phyloP scores from a whole-genome alignment of 2,329 filamentous ascomycete genomes.

The Berkeleyomyces basicola region DNA sequence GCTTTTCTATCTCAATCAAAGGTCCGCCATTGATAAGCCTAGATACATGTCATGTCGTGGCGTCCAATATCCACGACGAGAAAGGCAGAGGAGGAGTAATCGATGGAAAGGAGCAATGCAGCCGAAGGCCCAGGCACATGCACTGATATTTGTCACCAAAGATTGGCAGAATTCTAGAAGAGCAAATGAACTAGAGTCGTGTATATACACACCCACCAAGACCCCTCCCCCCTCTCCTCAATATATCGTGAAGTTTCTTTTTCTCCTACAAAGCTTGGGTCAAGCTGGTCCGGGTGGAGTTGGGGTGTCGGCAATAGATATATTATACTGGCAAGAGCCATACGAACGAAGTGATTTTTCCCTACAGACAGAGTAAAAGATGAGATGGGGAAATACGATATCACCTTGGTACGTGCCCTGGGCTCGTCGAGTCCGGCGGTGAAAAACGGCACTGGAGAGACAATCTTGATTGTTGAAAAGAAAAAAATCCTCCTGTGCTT shows the following conservation, averaged over 20 bases:
- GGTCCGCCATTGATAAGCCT: not conserved
- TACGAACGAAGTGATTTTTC: not conserved
- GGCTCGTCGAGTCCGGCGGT: conserved; percentile 1
- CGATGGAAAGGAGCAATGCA: not conserved
- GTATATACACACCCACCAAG: not conserved
- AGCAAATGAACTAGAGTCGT: not conserved
- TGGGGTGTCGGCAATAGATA: not conserved
- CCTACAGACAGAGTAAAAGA: not conserved
- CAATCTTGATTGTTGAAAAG: not conserved
- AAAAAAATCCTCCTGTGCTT: not conserved
- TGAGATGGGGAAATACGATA: not conserved
- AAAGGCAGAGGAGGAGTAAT: not conserved
- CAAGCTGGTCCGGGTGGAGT: not conserved
- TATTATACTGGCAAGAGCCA: not conserved
- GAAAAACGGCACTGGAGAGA: not conserved
- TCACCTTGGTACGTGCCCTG: not conserved
- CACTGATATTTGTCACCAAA: not conserved
- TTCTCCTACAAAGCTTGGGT: not conserved
- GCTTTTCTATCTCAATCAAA: not conserved
- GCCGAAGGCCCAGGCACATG: not conserved
- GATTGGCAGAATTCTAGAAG: not conserved
- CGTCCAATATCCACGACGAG: not conserved
- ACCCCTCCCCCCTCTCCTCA: not conserved
- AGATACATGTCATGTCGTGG: not conserved
- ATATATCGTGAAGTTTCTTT: not conserved